Evolutionary conservation across 345 rosid species (phyloP).

Genomic region (Aethionema arabicum): DNA sequence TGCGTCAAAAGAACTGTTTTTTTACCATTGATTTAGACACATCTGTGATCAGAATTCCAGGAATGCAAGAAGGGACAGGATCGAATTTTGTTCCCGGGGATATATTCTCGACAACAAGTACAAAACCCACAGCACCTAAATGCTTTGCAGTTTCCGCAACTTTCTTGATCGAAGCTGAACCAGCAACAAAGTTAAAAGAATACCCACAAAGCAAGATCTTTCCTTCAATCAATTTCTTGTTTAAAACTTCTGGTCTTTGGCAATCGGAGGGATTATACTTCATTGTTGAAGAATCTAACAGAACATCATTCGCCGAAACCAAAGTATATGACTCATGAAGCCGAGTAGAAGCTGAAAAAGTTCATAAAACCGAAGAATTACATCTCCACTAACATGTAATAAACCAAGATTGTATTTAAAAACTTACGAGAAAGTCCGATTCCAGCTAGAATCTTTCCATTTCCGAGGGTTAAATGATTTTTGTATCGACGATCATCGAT

Average conservation of each 20-base stretch:
- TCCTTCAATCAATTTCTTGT: conserved; percentile 82
- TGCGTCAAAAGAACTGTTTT: neutral
- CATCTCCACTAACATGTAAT: too few species aligned
- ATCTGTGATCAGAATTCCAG: conserved; percentile 89
- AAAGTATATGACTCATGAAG: conserved; percentile 66
- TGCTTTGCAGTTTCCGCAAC: conserved; percentile 89
- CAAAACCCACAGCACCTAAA: conserved; percentile 96
- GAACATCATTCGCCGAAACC: conserved; percentile 97
- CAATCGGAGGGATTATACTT: conserved; percentile 91
- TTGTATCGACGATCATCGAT: conserved; percentile 95
- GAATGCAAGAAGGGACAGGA: conserved; percentile 85
- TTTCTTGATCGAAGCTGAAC: conserved; percentile 92
- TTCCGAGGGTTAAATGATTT: conserved; percentile 81
- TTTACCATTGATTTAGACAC: conserved; percentile 79
- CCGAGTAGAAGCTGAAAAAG: conserved; percentile 80
- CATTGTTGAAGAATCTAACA: conserved; percentile 66
- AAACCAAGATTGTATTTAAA: neutral
- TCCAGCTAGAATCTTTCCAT: conserved; percentile 86
- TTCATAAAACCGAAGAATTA: neutral
- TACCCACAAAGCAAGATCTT: conserved; percentile 98
- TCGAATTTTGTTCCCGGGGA: conserved; percentile 96
- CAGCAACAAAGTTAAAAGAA: conserved; percentile 93
- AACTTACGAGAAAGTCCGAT: conserved; percentile 85
- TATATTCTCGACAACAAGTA: conserved; percentile 94
- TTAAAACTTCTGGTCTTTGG: conserved; percentile 87